A percentile compares a stretch with the other conserved stretches of the same genome.
Conservation (phyloP, 345 rosid species). For the Aurinia saxatilis region DNA sequence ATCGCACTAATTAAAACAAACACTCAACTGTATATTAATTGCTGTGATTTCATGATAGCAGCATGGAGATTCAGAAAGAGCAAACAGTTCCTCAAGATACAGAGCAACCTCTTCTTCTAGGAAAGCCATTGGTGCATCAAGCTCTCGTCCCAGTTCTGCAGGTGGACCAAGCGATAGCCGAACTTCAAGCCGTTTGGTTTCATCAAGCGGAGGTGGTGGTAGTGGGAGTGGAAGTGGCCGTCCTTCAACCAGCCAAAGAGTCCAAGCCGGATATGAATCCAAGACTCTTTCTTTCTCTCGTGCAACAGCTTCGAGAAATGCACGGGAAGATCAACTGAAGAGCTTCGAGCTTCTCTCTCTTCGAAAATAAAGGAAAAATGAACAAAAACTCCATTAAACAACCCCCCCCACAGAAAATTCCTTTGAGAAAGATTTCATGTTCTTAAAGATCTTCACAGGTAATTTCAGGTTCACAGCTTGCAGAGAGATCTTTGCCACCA, state of each 20-base stretch:
- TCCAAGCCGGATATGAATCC: conserved; percentile 42
- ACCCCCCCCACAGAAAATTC: neutral
- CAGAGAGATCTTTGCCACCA: neutral
- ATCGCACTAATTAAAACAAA: neutral
- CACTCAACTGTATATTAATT: neutral
- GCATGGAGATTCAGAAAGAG: conserved; percentile 48
- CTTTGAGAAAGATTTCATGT: neutral
- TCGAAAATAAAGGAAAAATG: conserved; percentile 41
- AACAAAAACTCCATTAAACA: conserved; percentile 10
- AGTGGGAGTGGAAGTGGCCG: conserved; percentile 36
- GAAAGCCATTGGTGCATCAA: conserved; percentile 45
- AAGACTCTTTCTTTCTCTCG: conserved; percentile 45
- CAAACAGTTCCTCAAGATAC: conserved; percentile 47
- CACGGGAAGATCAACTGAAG: conserved; percentile 44
- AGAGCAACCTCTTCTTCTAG: conserved; percentile 46
- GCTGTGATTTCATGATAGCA: conserved; percentile 17
- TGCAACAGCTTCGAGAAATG: conserved; percentile 33
- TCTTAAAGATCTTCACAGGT: conserved; percentile 9
- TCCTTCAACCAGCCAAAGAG: conserved; percentile 49
- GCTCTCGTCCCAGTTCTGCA: conserved; percentile 62
- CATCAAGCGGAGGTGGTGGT: conserved; percentile 45
- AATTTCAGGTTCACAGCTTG: conserved; percentile 7
- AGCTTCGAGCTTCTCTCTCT: conserved; percentile 66
- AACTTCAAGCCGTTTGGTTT: conserved; percentile 38
- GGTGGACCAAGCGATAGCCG: conserved; percentile 58